A percentile compares a stretch with the other conserved stretches of the same genome.
Evolutionary conservation across 1,139 yeast species (phyloP).

Genomic region (Suhomyces terraborum): DNA sequence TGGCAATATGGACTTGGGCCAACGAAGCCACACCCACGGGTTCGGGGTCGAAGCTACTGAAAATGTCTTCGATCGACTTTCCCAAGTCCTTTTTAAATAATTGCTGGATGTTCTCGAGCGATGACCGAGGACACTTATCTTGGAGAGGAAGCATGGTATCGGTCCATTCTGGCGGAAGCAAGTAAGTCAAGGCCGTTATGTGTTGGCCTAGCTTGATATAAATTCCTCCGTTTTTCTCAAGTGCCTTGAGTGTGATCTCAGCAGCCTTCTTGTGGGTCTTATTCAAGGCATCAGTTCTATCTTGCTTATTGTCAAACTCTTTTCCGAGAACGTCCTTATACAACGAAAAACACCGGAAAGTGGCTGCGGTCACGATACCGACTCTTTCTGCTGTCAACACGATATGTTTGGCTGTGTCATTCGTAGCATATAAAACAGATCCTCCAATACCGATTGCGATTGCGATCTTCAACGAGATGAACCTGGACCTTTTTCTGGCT

Average conservation of each 20-base stretch:
- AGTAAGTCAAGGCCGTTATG: conserved; percentile 84
- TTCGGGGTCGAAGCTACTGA: conserved; percentile 61
- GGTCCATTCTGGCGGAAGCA: conserved; percentile 94
- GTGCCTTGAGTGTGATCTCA: conserved; percentile 69
- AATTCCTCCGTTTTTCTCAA: conserved; percentile 87
- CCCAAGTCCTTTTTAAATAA: conserved; percentile 74
- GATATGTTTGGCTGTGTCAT: conserved; percentile 35
- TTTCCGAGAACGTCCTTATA: conserved; percentile 60
- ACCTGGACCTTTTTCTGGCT: conserved; percentile 6
- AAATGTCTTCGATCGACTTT: conserved; percentile 60
- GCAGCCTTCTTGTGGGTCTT: conserved; percentile 75
- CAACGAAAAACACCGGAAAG: conserved; percentile 59
- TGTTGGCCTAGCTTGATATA: conserved; percentile 96
- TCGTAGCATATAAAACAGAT: conserved; percentile 34
- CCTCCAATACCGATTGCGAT: conserved; percentile 35
- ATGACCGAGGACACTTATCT: conserved; percentile 84
- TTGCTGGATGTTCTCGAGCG: conserved; percentile 63
- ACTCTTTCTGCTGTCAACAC: conserved; percentile 54
- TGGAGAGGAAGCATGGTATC: conserved; percentile 91
- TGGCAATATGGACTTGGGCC: conserved; percentile 92
- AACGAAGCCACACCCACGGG: conserved; percentile 96
- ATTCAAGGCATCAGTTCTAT: conserved; percentile 54
- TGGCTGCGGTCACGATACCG: conserved; percentile 64
- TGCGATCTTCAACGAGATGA: conserved; percentile 30
- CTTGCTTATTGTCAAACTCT: conserved; percentile 50